A percentile compares a stretch with the other conserved stretches of the same genome.
phyloP scores from a whole-genome alignment of 176 grass and related monocot genomes.

The Carex littledalei region DNA sequence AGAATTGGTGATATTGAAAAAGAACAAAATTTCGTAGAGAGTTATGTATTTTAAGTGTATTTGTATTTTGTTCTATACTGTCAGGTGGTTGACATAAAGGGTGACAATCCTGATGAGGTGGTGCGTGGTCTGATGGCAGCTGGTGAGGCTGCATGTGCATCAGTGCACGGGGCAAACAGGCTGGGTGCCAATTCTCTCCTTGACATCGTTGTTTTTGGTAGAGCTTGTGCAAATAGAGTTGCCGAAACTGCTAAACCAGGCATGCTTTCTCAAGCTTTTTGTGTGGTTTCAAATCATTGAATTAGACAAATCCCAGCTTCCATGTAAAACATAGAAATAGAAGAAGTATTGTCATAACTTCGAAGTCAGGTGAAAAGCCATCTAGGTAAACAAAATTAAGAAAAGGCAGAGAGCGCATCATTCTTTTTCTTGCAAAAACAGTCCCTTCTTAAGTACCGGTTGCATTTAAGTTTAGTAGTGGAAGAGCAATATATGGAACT shows the following conservation, averaged over 20 bases:
- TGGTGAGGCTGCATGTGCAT: constrained; percentile 74
- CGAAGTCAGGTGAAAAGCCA: too few species aligned
- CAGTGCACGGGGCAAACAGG: constrained; percentile 74
- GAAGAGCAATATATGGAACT: background rate
- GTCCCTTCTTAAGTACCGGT: background rate
- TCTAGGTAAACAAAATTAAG: background rate
- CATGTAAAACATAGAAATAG: background rate
- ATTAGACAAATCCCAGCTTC: background rate
- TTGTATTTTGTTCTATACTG: constrained; percentile 20
- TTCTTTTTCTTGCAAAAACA: background rate
- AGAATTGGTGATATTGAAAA: background rate
- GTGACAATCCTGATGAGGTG: constrained; percentile 46
- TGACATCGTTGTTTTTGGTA: constrained; percentile 77
- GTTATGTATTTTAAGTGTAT: constrained; percentile 12
- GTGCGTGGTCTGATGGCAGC: constrained; percentile 67
- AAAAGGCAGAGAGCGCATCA: background rate
- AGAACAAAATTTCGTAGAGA: background rate
- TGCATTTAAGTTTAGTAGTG: background rate
- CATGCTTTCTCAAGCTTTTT: constrained; percentile 3
- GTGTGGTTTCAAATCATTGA: background rate
- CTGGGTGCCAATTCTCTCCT: constrained; percentile 78
- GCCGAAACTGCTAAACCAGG: constrained; percentile 68
- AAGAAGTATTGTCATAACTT: background rate
- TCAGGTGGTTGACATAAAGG: constrained; percentile 64
- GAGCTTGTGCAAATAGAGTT: constrained; percentile 73